Conservation (phyloP, 495 filamentous ascomycete species). For the Alectoria sarmentosa region DNA sequence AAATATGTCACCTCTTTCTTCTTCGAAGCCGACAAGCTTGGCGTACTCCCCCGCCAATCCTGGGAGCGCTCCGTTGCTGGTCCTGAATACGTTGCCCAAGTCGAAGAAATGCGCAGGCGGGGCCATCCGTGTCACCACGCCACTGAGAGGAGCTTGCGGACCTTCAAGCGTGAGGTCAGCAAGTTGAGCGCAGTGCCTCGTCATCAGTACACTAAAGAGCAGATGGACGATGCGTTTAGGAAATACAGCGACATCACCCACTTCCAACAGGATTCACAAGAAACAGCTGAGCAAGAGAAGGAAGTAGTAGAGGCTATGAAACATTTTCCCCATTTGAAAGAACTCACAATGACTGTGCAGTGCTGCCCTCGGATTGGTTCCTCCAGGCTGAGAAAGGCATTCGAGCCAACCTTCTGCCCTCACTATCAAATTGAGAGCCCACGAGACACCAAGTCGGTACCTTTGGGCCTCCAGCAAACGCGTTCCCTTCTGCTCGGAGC, state of each 20-base stretch:
- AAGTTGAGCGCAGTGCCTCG: neutral
- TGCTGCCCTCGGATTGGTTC: neutral
- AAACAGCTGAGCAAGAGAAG: neutral
- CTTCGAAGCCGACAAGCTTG: constrained; percentile 5
- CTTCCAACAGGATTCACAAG: neutral
- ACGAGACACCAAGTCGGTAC: neutral
- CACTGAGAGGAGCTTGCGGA: neutral
- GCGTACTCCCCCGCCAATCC: too few species aligned
- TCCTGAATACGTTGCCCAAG: neutral
- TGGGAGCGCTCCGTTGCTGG: neutral
- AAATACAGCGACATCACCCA: neutral
- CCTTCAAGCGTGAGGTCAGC: neutral
- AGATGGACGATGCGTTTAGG: neutral
- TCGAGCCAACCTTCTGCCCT: neutral
- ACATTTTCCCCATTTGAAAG: neutral
- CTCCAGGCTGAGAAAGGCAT: neutral
- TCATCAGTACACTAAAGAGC: neutral
- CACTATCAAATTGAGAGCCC: too few species aligned
- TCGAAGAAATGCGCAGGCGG: neutral
- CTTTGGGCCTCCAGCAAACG: neutral
- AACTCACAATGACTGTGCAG: neutral
- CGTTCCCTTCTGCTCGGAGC: constrained; percentile 1
- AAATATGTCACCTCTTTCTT: constrained; percentile 5
- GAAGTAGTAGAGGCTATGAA: neutral
- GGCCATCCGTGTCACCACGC: neutral